These are phyloP conservation scores for Candolleomyces efflorescens DNA, from an alignment of 768 basidiomycete genomes.

Conservation along the genomic window DNA sequence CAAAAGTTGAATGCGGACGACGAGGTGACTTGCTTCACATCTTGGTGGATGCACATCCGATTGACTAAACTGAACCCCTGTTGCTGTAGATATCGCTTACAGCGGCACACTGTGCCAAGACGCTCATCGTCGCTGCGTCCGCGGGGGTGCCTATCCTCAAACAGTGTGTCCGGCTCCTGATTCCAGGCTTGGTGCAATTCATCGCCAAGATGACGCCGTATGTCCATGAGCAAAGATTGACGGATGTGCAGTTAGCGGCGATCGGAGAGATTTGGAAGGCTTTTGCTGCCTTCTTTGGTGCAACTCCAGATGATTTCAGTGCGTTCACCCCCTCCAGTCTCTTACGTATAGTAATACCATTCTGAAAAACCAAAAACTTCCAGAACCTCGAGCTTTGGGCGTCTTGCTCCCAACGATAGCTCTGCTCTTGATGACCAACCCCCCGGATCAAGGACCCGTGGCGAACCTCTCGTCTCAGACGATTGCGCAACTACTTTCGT, in stretches of 20 bases:
- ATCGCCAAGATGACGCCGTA: constrained; percentile 64
- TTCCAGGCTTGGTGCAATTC: constrained; percentile 82
- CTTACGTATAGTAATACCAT: no score
- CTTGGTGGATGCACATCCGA: background rate
- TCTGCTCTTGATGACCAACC: constrained; percentile 58
- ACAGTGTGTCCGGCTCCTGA: constrained; percentile 63
- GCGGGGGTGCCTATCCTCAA: constrained; percentile 63
- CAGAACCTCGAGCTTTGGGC: constrained; percentile 64
- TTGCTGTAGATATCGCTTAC: constrained; percentile 64
- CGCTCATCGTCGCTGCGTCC: constrained; percentile 68
- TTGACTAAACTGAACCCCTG: background rate
- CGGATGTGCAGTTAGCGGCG: constrained; percentile 55
- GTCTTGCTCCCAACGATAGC: constrained; percentile 74
- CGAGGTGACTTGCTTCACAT: constrained; percentile 42
- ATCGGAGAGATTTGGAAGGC: constrained; percentile 82
- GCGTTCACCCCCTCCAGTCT: constrained; percentile 23
- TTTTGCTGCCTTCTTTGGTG: constrained; percentile 58
- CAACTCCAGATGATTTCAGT: constrained; percentile 61
- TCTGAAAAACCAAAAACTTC: no score
- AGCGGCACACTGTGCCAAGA: constrained; percentile 87
- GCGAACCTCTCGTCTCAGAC: constrained; percentile 49
- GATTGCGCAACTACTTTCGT: constrained; percentile 62
- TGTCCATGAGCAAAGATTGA: constrained; percentile 51
- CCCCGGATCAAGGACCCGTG: constrained; percentile 28
- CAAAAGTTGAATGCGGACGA: constrained; percentile 69